A percentile compares a stretch with the other conserved stretches of the same genome.
Conservation (phyloP, 2,329 filamentous ascomycete genomes). For the Rasamsonia emersonii region DNA sequence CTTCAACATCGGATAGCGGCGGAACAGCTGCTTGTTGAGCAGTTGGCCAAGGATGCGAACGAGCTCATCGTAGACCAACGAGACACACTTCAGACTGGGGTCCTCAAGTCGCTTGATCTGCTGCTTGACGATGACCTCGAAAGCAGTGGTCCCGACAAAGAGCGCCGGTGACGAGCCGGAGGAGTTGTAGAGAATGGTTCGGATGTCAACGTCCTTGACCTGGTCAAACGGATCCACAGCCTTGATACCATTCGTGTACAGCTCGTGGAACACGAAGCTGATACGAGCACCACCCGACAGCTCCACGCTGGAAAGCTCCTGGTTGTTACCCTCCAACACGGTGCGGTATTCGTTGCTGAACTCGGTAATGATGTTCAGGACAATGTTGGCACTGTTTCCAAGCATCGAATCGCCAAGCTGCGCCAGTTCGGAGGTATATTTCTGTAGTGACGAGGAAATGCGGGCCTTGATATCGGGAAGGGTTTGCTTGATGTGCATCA, state of each 20-base stretch:
- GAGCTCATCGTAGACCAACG: slow-evolving; percentile 92
- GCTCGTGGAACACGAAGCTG: slow-evolving; percentile 97
- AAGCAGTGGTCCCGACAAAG: slow-evolving; percentile 96
- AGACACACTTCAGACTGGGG: slow-evolving; percentile 94
- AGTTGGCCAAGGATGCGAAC: slow-evolving; percentile 90
- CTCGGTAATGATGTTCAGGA: slow-evolving; percentile 97
- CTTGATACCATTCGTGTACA: slow-evolving; percentile 96
- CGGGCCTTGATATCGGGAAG: slow-evolving; percentile 96
- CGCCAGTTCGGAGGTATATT: slow-evolving; percentile 75
- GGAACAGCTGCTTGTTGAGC: slow-evolving; percentile 79
- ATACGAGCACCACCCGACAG: slow-evolving; percentile 95
- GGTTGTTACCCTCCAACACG: slow-evolving; percentile 92
- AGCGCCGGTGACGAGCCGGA: slow-evolving; percentile 95
- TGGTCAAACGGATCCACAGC: slow-evolving; percentile 95
- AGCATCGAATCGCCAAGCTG: slow-evolving; percentile 88
- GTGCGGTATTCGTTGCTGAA: slow-evolving; percentile 97
- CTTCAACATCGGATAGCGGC: slow-evolving; percentile 87
- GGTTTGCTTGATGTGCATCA: slow-evolving; percentile 99
- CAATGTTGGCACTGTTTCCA: slow-evolving; percentile 91
- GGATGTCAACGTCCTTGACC: slow-evolving; percentile 95
- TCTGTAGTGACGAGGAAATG: slow-evolving; percentile 86
- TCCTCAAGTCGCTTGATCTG: slow-evolving; percentile 96
- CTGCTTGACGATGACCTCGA: slow-evolving; percentile 96
- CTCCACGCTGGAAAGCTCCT: slow-evolving; percentile 87
- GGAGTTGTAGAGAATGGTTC: slow-evolving; percentile 96